A percentile compares a stretch with the other conserved stretches of the same genome.
Conservation (phyloP, 2,329 filamentous ascomycete species). For the Alternaria novae-zelandiae region DNA sequence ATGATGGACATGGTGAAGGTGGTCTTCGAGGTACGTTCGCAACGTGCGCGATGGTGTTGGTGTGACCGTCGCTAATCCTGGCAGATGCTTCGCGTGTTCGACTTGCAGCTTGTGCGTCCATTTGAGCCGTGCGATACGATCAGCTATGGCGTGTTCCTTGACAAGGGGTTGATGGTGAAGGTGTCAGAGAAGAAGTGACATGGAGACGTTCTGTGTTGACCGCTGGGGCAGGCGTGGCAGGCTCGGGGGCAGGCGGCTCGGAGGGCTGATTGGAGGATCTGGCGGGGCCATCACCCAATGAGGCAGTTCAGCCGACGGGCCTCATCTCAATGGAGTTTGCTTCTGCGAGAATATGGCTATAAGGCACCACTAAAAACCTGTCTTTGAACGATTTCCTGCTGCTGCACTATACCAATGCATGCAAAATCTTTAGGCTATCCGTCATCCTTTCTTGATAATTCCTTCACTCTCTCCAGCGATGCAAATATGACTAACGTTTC, state of each 20-base stretch:
- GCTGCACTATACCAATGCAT: not conserved
- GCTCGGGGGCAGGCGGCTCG: not conserved
- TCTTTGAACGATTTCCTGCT: not conserved
- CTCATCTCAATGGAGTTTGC: not conserved
- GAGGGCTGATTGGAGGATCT: not conserved
- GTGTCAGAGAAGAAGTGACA: not conserved
- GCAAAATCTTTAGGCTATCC: not conserved
- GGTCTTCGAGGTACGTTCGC: not conserved
- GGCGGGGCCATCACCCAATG: not conserved
- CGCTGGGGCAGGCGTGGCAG: not conserved
- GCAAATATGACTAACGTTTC: not conserved
- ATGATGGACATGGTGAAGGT: constrained; percentile 1
- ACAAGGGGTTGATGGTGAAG: not conserved
- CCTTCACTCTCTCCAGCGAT: not conserved
- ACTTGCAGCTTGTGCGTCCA: not conserved
- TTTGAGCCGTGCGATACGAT: not conserved
- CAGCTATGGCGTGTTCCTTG: not conserved
- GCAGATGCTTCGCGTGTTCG: not conserved
- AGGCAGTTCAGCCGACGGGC: not conserved
- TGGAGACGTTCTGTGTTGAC: not conserved
- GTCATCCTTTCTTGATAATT: not conserved
- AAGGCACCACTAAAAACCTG: not conserved
- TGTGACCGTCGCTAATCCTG: not conserved
- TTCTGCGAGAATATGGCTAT: not conserved
- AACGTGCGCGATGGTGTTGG: not conserved